These are phyloP conservation scores for Lactarius hengduanensis DNA, from an alignment of 768 basidiomycete genomes.

Conservation along the genomic window DNA sequence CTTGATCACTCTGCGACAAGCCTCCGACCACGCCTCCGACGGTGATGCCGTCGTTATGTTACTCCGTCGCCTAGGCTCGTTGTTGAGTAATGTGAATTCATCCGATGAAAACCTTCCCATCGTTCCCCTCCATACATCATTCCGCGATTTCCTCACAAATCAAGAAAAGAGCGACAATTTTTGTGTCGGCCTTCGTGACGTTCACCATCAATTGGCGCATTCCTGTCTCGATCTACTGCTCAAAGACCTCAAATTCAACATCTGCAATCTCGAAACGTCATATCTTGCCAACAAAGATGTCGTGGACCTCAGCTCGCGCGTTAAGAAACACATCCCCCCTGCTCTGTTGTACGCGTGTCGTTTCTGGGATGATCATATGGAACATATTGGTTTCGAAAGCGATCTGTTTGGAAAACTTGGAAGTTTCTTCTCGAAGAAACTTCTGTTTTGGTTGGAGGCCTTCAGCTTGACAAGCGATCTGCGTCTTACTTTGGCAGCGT, in stretches of 20 bases:
- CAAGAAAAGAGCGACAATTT: neutral
- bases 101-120: neutral
- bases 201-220: neutral
- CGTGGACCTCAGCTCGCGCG: neutral
- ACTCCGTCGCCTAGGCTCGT: neutral
- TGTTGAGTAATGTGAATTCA: constrained; percentile 4
- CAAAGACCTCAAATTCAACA: neutral
- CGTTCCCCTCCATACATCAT: neutral
- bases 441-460: neutral
- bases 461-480: neutral
- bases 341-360: constrained; percentile 3
- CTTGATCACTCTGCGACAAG: neutral
- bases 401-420: neutral
- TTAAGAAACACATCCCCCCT: neutral
- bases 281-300: neutral
- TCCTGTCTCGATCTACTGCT: neutral
- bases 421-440: neutral
- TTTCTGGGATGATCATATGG: constrained; percentile 5
- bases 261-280: constrained; percentile 7
- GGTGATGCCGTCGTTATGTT: neutral
- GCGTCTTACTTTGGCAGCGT: neutral
- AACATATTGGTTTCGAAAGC: neutral
- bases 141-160: constrained; percentile 3
- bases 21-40: neutral
- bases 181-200: neutral